phyloP scores from a whole-genome alignment of 768 basidiomycete species.

The Pleurotus platypus region DNA sequence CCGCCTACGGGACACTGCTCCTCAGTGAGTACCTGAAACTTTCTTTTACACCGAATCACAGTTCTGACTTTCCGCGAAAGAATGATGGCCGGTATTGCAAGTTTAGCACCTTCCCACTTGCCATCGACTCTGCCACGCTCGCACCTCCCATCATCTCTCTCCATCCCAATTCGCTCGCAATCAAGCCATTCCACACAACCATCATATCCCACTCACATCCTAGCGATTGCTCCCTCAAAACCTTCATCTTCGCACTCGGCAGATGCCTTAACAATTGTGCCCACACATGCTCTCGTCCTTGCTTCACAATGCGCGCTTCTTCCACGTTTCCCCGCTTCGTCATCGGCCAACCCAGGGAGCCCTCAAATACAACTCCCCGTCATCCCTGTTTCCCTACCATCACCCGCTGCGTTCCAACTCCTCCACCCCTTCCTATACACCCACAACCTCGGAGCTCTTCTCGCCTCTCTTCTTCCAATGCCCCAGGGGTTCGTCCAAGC shows the following conservation, averaged over 20 bases:
- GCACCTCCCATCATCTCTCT: slow-evolving; percentile 58
- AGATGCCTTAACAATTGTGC: slow-evolving; percentile 48
- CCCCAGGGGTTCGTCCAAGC: slow-evolving; percentile 40
- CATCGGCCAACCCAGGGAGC: slow-evolving; percentile 11
- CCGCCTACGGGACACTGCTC: slow-evolving; percentile 45
- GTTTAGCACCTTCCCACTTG: slow-evolving; percentile 49
- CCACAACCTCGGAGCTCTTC: slow-evolving; percentile 54
- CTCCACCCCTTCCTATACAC: slow-evolving; percentile 69
- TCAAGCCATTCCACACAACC: slow-evolving; percentile 19
- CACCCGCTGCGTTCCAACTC: slow-evolving; percentile 62
- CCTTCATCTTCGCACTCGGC: slow-evolving; percentile 24
- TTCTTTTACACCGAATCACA: slow-evolving; percentile 12
- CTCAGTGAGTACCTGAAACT: slow-evolving; percentile 30
- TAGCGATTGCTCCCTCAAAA: slow-evolving; percentile 50
- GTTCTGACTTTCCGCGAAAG: slow-evolving; percentile 26
- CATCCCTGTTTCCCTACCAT: slow-evolving; percentile 66
- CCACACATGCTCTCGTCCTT: slow-evolving; percentile 60
- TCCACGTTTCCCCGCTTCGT: slow-evolving; percentile 43
- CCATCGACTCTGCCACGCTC: slow-evolving; percentile 66
- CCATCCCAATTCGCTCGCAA: slow-evolving; percentile 34
- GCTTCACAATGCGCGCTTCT: slow-evolving; percentile 58
- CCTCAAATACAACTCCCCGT: slow-evolving; percentile 54
- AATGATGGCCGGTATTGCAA: slow-evolving; percentile 51
- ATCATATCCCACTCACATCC: slow-evolving; percentile 50
- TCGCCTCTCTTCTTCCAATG: slow-evolving; percentile 61